Evolutionary conservation across 192 early-diverging fungal genomes (phyloP), one percentile per base, ranked within the genome.

Genomic region (Jimgerdemannia flammicorona): DNA sequence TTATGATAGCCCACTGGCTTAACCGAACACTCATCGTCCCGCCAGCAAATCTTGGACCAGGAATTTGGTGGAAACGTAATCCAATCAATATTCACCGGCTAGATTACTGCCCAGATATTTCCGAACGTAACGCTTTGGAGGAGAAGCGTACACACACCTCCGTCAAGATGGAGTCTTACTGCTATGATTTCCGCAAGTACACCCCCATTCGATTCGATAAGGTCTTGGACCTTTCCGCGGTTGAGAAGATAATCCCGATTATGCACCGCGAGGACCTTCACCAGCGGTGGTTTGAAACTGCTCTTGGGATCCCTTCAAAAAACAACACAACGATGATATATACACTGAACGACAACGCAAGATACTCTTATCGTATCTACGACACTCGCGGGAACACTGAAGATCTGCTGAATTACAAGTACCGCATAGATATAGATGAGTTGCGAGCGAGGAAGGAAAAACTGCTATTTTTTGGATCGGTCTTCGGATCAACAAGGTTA

Each of bases 21-120:
- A 85, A 87, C 66, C 67, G 85, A 20, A 88, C 87, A n/a, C 72
- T 88, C 65, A 84, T 88, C 54, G 79, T 88, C 70, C 87, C 87
- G 42, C 69, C 72, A 44, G 39, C 77, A 7, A 77, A 81, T 44
- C 73, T 84, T 10, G 83, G 80, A 40, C 44, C 41, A 4, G 81
- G 75, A 17, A 79, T 68, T 14, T 75, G 70, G 29, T 83, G 81
- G 81, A 66, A 65, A 59, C 20, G 49, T 14, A 42, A 43, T 29
- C n/a, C 19, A 0, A 64, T 65, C 6, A 44, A 72, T 3, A 75
- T 69, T 6, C 17, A 41, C 3, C 71, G 70, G 43, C 63, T 82
- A 3, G 65, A 71, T 40, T 40, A 70, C 18, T 82, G 81, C 59
- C 59, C 77, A 39, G 66, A 66, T 29, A 14, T 75, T 18, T 66